Evolutionary conservation across 2,329 filamentous ascomycete genomes (phyloP).

Genomic region (Penicillium palitans): DNA sequence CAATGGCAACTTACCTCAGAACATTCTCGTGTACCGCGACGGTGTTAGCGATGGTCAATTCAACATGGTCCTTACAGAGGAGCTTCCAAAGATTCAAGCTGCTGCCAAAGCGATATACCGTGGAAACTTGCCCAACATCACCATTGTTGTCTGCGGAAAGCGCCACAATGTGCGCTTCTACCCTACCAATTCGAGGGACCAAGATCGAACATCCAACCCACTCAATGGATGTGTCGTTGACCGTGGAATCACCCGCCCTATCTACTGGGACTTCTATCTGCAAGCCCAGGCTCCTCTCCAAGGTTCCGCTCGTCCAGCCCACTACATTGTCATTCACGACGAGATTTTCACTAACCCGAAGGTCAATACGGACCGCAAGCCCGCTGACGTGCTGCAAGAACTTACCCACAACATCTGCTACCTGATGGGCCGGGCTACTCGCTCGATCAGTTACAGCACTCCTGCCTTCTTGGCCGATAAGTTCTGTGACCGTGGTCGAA

Average conservation of each 20-base stretch:
- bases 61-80: slow-evolving; percentile 61
- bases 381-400: slow-evolving; percentile 19
- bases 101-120: slow-evolving; percentile 64
- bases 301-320: slow-evolving; percentile 76
- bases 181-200: slow-evolving; percentile 55
- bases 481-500: slow-evolving; percentile 25
- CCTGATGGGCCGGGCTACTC: slow-evolving; percentile 29
- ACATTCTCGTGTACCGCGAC: slow-evolving; percentile 81
- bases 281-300: slow-evolving; percentile 76
- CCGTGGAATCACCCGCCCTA: slow-evolving; percentile 70
- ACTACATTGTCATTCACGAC: slow-evolving; percentile 71
- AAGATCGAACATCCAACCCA: slow-evolving; percentile 62
- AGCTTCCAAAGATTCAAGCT: slow-evolving; percentile 54
- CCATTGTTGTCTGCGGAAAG: slow-evolving; percentile 78
- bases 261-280: slow-evolving; percentile 79
- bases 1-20: slow-evolving; percentile 57
- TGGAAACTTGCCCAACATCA: slow-evolving; percentile 58
- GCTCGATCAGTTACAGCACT: slow-evolving; percentile 25
- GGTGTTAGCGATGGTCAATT: slow-evolving; percentile 88
- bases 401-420: slow-evolving; percentile 27
- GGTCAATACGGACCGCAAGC: neutral
- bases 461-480: slow-evolving; percentile 29
- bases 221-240: slow-evolving; percentile 77
- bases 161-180: slow-evolving; percentile 85
- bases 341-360: slow-evolving; percentile 57